A percentile compares a stretch with the other conserved stretches of the same genome.
Conservation (phyloP, 1,284 basidiomycete species). For the Pseudozyma tsukubaensis region DNA sequence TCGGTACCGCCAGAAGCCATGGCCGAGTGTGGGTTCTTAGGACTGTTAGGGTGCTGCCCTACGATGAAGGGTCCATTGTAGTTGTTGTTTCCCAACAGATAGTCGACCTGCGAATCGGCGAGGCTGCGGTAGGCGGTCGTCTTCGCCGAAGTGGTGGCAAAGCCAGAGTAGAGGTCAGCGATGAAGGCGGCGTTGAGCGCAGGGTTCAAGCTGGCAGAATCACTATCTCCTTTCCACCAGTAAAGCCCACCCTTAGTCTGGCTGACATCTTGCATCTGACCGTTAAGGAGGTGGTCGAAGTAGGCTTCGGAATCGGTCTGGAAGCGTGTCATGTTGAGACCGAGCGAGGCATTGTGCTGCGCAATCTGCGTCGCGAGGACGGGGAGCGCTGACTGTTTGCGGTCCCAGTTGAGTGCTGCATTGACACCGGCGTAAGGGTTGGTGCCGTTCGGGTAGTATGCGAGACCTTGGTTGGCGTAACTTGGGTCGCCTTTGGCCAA, state of each 20-base stretch:
- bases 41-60: slow-evolving; percentile 87
- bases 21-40: slow-evolving; percentile 87
- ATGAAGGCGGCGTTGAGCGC: slow-evolving; percentile 87
- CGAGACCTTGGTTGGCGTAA: slow-evolving; percentile 77
- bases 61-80: slow-evolving; percentile 86
- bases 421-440: slow-evolving; percentile 74
- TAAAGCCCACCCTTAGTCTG: slow-evolving; percentile 77
- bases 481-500: slow-evolving; percentile 76
- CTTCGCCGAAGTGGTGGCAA: slow-evolving; percentile 73
- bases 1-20: slow-evolving; percentile 81
- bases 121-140: slow-evolving; percentile 77
- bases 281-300: slow-evolving; percentile 78
- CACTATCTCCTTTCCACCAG: slow-evolving; percentile 83
- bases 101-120: slow-evolving; percentile 81
- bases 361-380: slow-evolving; percentile 76
- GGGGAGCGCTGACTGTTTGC: slow-evolving; percentile 79
- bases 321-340: slow-evolving; percentile 77
- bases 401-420: slow-evolving; percentile 88
- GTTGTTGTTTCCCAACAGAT: slow-evolving; percentile 84
- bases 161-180: slow-evolving; percentile 78
- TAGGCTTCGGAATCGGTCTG: slow-evolving; percentile 79
- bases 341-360: slow-evolving; percentile 73
- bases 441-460: slow-evolving; percentile 73
- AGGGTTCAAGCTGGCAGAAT: slow-evolving; percentile 82
- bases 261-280: slow-evolving; percentile 71